A percentile compares a stretch with the other conserved stretches of the same genome.
These are phyloP conservation scores for Terfezia boudieri DNA, from an alignment of 495 filamentous ascomycete genomes.

Conservation along the genomic window DNA sequence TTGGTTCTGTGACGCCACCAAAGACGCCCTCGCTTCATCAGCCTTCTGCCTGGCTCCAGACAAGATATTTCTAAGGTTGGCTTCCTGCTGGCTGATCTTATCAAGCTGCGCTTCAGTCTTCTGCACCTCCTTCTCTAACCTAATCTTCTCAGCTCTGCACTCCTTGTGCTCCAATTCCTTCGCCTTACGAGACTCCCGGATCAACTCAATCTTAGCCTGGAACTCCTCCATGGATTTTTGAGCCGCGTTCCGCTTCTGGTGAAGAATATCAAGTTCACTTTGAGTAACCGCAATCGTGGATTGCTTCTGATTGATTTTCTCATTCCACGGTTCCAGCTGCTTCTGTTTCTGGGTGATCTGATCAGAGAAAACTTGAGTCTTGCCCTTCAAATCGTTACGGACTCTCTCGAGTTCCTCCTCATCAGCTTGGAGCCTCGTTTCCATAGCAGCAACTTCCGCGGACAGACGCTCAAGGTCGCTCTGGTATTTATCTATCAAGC, in stretches of 20 bases:
- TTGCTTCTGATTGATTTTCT: slow-evolving; percentile 86
- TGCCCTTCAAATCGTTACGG: slow-evolving; percentile 58
- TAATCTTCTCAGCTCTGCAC: slow-evolving; percentile 44
- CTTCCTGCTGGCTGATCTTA: slow-evolving; percentile 51
- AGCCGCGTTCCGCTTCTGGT: slow-evolving; percentile 69
- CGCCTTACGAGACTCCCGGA: slow-evolving; percentile 41
- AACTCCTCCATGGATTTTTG: slow-evolving; percentile 62
- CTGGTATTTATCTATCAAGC: slow-evolving; percentile 50
- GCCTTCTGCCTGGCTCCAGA: slow-evolving; percentile 80
- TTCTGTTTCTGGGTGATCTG: slow-evolving; percentile 84
- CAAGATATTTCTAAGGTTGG: slow-evolving; percentile 53
- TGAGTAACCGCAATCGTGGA: slow-evolving; percentile 84
- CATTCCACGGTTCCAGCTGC: slow-evolving; percentile 85
- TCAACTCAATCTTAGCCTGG: slow-evolving; percentile 50
- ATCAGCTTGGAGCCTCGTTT: slow-evolving; percentile 49
- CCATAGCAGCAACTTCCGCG: slow-evolving; percentile 45
- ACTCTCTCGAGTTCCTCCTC: slow-evolving; percentile 63
- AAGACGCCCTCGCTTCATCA: slow-evolving; percentile 75
- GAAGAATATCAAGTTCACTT: slow-evolving; percentile 76
- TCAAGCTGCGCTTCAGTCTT: slow-evolving; percentile 48
- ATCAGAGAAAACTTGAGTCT: slow-evolving; percentile 83
- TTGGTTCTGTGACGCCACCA: slow-evolving; percentile 73
- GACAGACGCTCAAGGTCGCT: slow-evolving; percentile 56
- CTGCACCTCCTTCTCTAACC: slow-evolving; percentile 49
- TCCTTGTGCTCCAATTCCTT: slow-evolving; percentile 59